Base-by-base conservation (phyloP, 2,329 filamentous ascomycete species). In the Tolypocladium nubicola region DNA sequence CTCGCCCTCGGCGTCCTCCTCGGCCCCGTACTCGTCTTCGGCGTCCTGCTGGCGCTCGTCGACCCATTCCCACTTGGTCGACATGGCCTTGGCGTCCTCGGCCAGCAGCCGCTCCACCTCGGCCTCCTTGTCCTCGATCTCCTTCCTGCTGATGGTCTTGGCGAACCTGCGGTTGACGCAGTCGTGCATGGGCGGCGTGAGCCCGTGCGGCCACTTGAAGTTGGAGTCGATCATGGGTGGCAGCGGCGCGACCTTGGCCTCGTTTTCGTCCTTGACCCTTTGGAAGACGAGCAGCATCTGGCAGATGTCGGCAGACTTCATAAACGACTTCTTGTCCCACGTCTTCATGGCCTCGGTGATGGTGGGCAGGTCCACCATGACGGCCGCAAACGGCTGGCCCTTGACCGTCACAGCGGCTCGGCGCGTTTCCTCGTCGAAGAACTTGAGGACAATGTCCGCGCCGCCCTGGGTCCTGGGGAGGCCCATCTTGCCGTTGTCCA, bases 301-400 rank as follows among this genome's bases (percentile, higher is more conserved):
- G 63, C 87, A 90, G 39, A 96, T 83, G 67, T 96, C 91, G 38
- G 89, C 88, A 10, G 89, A 88, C 74, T 96, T 96, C 76, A 92
- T 90, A 77, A 92, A 90, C 21, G 86, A 82, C 66, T 89, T 90
- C 66, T 86, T 86, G 69, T 96, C 91, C 89, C 90, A 96, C 59
- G 88, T 92, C 77, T 96, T 96, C 87, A 94, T 91, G 9, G 86
- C 87, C 69, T 96, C 91, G 6, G 92, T 86, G 58, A 96, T 89
- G 59, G 89, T 94, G 0, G 91, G 91, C 38, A 96, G 74, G 64
- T 95, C 90, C 10, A 96, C 86, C 69, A 96, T 78, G 23, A 86
- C 82, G 30, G 88, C 90, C 0, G 89, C 91, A 68, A 90, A 96
- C 53, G 82, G 78, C 55, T 83, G 81, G 5, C 85, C 85, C 60